Evolutionary conservation across 2,329 filamentous ascomycete genomes (phyloP).

Genomic region (Pseudopithomyces maydicus): DNA sequence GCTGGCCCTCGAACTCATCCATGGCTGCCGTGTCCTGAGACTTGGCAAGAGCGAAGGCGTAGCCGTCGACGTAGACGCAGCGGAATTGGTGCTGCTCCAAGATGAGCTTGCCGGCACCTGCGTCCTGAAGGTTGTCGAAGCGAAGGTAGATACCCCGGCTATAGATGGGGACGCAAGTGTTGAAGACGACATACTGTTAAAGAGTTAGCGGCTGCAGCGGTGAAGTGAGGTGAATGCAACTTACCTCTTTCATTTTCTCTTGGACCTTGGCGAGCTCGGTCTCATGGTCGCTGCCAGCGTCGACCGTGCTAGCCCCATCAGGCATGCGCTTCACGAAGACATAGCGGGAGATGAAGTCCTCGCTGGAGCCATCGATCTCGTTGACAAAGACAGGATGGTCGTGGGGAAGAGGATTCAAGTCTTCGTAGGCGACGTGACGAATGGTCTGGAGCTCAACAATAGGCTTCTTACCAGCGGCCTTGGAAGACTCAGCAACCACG

Average conservation of each 20-base stretch:
- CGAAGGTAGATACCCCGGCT: constrained; percentile 33
- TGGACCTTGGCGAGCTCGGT: constrained; percentile 29
- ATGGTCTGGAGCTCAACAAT: constrained; percentile 10
- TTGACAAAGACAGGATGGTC: constrained; percentile 28
- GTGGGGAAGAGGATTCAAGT: constrained; percentile 20
- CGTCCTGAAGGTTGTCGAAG: constrained; percentile 47
- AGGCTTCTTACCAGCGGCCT: constrained; percentile 14
- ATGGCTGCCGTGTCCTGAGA: constrained; percentile 26
- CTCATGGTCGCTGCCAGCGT: constrained; percentile 29
- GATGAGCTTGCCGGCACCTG: constrained; percentile 32
- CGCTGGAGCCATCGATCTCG: constrained; percentile 27
- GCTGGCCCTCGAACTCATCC: constrained; percentile 41
- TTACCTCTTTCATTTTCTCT: constrained; percentile 37
- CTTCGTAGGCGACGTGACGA: constrained; percentile 12
- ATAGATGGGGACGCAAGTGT: constrained; percentile 24
- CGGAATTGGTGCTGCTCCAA: constrained; percentile 27
- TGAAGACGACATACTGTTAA: constrained; percentile 33
- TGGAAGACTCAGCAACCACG: background rate
- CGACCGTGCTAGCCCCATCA: constrained; percentile 14
- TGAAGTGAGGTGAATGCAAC: constrained; percentile 6
- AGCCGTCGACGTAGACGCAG: constrained; percentile 25
- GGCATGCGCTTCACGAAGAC: constrained; percentile 25
- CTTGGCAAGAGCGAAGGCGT: constrained; percentile 32
- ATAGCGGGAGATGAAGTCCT: constrained; percentile 32
- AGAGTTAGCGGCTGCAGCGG: constrained; percentile 20